Percentiles rank a stretch among this genome's conserved stretches.
Conservation (phyloP, 2,329 filamentous ascomycete genomes). For the Emericellopsis cladophorae region DNA sequence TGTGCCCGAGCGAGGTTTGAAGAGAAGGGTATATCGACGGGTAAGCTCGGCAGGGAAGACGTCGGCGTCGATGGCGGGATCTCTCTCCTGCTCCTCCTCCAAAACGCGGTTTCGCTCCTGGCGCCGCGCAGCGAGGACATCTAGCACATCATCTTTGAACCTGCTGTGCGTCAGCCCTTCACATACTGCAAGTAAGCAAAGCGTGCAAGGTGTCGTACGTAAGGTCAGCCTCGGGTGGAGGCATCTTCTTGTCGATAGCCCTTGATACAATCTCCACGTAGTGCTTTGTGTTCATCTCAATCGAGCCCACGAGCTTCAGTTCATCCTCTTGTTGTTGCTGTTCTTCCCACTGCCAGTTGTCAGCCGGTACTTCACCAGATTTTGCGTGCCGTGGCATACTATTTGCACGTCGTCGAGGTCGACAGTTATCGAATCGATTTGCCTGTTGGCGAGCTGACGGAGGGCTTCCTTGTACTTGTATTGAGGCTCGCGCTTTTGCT, state of each 20-base stretch:
- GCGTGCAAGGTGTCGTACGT: conserved; percentile 38
- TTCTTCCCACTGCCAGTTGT: conserved; percentile 56
- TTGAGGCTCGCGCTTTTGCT: conserved; percentile 43
- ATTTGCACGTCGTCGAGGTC: conserved; percentile 78
- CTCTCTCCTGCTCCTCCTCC: conserved; percentile 52
- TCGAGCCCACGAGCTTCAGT: conserved; percentile 64
- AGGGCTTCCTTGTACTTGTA: conserved; percentile 82
- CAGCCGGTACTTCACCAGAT: neutral
- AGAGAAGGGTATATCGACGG: conserved; percentile 87
- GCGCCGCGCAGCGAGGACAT: conserved; percentile 90
- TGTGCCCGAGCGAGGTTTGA: conserved; percentile 77
- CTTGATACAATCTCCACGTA: conserved; percentile 87
- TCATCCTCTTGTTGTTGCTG: conserved; percentile 54
- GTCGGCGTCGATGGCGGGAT: conserved; percentile 54
- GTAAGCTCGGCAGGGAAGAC: conserved; percentile 88
- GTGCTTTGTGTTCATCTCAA: conserved; percentile 85
- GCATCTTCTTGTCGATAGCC: conserved; percentile 80
- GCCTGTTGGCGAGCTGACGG: conserved; percentile 75
- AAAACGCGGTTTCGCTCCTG: conserved; percentile 71
- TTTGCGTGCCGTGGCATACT: conserved; percentile 31
- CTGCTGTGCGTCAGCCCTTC: conserved; percentile 22
- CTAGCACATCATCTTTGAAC: conserved; percentile 95
- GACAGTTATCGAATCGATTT: conserved; percentile 64
- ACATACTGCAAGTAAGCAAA: neutral
- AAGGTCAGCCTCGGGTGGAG: conserved; percentile 62